phyloP scores from a whole-genome alignment of 345 rosid species.

The Sonneratia caseolaris region DNA sequence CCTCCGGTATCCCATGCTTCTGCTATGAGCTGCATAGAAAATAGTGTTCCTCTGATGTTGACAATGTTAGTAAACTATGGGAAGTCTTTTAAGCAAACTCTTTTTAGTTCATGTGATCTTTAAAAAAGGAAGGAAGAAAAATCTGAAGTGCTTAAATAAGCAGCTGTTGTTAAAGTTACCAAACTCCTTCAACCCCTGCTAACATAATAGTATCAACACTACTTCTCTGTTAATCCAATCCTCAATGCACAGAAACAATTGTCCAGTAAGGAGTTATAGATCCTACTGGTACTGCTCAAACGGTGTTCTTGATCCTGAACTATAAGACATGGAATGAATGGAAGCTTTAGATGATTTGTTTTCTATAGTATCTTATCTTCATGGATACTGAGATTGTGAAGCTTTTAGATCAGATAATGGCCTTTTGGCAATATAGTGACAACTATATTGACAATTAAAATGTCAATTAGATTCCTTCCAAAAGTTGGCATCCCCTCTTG shows the following conservation, averaged over 20 bases:
- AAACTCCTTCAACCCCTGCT: background rate
- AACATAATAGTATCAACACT: background rate
- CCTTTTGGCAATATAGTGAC: background rate
- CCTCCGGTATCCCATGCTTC: constrained; percentile 99
- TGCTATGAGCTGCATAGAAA: constrained; percentile 66
- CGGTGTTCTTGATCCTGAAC: background rate
- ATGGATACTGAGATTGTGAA: background rate
- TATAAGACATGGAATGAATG: background rate
- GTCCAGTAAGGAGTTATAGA: background rate
- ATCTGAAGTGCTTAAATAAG: background rate
- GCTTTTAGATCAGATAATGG: background rate
- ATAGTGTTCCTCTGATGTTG: constrained; percentile 1
- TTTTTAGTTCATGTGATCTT: background rate
- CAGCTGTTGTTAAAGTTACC: background rate
- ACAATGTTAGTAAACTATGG: background rate
- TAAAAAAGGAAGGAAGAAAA: background rate
- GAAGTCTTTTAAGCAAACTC: background rate
- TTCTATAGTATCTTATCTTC: background rate
- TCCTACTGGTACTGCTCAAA: background rate
- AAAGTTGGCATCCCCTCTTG: no score
- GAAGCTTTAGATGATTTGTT: background rate
- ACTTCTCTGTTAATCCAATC: background rate
- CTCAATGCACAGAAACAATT: background rate
- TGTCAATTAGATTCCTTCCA: no score
- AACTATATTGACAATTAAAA: no score